These are phyloP conservation scores for Xylaria sp. DNA, from an alignment of 2,329 filamentous ascomycete species.

Conservation along the genomic window DNA sequence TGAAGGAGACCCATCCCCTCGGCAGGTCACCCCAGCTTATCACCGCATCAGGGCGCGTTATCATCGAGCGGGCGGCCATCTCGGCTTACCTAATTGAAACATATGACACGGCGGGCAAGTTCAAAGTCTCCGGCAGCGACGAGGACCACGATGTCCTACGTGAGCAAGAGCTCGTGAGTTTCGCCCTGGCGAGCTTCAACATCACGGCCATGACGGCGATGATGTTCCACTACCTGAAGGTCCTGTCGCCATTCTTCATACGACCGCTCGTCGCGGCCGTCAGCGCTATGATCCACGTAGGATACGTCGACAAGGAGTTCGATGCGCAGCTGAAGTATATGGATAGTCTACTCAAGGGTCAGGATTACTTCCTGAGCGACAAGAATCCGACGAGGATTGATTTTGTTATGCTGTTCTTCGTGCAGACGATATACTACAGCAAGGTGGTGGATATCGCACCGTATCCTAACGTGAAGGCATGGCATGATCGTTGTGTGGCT, in stretches of 20 bases:
- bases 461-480: conserved; percentile 38
- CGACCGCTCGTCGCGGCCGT: conserved; percentile 29
- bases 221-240: conserved; percentile 26
- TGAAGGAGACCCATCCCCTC: conserved; percentile 39
- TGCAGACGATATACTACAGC: conserved; percentile 26
- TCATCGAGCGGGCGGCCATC: conserved; percentile 40
- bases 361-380: conserved; percentile 37
- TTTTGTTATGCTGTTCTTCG: conserved; percentile 38
- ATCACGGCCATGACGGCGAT: conserved; percentile 26
- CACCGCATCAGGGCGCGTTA: conserved; percentile 33
- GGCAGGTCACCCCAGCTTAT: conserved; percentile 40
- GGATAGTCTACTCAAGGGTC: conserved; percentile 25
- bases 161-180: conserved; percentile 38
- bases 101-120: conserved; percentile 37
- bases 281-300: conserved; percentile 30
- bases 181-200: conserved; percentile 32
- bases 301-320: conserved; percentile 37
- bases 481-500: conserved; percentile 35
- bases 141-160: conserved; percentile 34
- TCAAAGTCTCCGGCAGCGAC: conserved; percentile 31
- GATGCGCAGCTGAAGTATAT: conserved; percentile 33
- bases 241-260: conserved; percentile 36
- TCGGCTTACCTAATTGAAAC: conserved; percentile 39
- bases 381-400: conserved; percentile 37
- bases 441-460: conserved; percentile 35